These are phyloP conservation scores for Pseudonectria foliicola DNA, from an alignment of 2,329 filamentous ascomycete genomes.

Conservation along the genomic window DNA sequence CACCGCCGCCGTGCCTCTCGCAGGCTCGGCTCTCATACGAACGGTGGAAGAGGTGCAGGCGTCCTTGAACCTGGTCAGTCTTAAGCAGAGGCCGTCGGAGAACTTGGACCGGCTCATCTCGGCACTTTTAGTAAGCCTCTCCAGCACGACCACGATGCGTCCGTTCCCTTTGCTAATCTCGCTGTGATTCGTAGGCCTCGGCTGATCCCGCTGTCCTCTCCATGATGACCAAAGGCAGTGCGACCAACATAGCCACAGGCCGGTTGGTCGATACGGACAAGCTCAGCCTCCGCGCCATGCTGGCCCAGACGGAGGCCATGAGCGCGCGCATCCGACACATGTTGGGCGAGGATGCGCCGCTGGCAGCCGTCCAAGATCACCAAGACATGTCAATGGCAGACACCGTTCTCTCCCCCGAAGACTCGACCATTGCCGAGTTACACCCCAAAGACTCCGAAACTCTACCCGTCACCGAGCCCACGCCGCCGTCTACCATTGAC, in stretches of 20 bases:
- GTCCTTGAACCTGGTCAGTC: conserved; percentile 54
- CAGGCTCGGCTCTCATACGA: conserved; percentile 32
- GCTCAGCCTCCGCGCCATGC: conserved; percentile 40
- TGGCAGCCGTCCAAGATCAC: conserved; percentile 9
- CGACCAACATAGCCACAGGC: conserved; percentile 33
- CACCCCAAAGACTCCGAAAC: conserved; percentile 24
- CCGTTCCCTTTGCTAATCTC: conserved; percentile 9
- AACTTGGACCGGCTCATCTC: conserved; percentile 48
- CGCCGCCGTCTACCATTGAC: conserved; percentile 33
- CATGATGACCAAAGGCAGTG: conserved; percentile 42
- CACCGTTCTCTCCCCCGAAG: conserved; percentile 17
- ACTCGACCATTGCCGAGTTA: conserved; percentile 23
- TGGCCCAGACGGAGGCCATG: conserved; percentile 40
- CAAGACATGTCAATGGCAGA: conserved; percentile 14
- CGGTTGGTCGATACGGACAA: conserved; percentile 37
- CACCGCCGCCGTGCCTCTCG: conserved; percentile 12
- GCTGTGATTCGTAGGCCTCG: conserved; percentile 28
- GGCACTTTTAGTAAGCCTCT: conserved; percentile 53
- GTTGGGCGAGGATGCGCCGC: conserved; percentile 26
- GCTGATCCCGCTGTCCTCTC: conserved; percentile 39
- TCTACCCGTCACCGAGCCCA: conserved; percentile 30
- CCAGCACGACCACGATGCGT: background rate
- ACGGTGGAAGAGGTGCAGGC: conserved; percentile 58
- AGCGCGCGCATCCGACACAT: conserved; percentile 33
- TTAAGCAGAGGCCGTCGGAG: conserved; percentile 44